Evolutionary conservation across 1,139 yeast genomes (phyloP), one percentile per base, ranked within the genome.

Genomic region (Saccharomycopsis phalli): DNA sequence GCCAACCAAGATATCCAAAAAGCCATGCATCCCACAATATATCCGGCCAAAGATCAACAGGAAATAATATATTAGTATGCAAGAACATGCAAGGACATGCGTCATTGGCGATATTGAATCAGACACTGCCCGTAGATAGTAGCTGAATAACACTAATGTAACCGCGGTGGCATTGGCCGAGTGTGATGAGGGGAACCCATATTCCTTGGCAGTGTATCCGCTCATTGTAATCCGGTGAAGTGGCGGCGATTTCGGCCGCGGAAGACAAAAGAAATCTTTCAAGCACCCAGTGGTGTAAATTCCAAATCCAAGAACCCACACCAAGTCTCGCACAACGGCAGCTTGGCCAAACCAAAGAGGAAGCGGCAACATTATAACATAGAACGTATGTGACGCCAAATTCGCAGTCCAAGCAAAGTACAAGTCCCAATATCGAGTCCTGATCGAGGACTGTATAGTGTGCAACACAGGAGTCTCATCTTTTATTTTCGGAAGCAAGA

Each of bases 11-110:
- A 91, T 66, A 57, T 91, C 98, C 25, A 83, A 61, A 47, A 83
- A 74, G 2, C 98, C 98, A 60, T 91, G 98, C 98, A 91, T 91
- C 4, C 98, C 98, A 58, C 96, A 88, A 60, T 91, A 91, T 5
- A 91, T 57, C 43, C 98, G 66, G 22, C 98, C 98, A 48, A 75
- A 59, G 1, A 83, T 73, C 48, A 91, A 65, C 8, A 93, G 76
- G 20, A 66, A 47, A 53, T 77, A 81, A 56, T 88, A 87, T 13
- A 71, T 34, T 2, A 59, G 37, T 27, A 59, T 50, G 5, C 16
- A 10, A 11, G 58, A 34, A 2, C 50, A 39, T 38, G 52, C 51
- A 20, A 44, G 48, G 13, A 37, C 40, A 36, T 10, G 23, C n/a
- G 34, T n/a, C n/a, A 25, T 3, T 21, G 29, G 16, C 10, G 23